phyloP scores from a whole-genome alignment of 108 stramenopile species.

The Cylindrotheca closterium region DNA sequence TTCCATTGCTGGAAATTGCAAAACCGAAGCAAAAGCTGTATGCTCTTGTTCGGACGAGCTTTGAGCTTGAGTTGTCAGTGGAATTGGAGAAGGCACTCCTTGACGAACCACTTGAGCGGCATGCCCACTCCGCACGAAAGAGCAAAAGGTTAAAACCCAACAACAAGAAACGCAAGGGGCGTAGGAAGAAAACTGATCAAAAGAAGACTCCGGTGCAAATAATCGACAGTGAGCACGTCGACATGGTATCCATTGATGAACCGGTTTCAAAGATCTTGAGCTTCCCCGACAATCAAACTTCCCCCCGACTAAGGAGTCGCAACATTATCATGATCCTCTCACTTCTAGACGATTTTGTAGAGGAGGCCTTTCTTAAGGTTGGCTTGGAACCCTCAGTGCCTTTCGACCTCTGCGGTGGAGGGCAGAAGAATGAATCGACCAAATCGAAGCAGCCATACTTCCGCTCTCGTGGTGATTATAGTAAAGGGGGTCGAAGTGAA shows the following conservation, averaged over 20 bases:
- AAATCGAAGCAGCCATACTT: not conserved
- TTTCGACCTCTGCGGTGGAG: not conserved
- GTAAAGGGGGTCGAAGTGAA: too few species aligned
- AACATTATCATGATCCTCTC: slow-evolving; percentile 51
- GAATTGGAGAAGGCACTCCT: slow-evolving; percentile 34
- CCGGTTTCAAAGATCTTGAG: too few species aligned
- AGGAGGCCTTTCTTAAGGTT: slow-evolving; percentile 46
- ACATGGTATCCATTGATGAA: too few species aligned
- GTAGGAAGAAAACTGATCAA: too few species aligned
- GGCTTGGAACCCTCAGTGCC: slow-evolving; percentile 30
- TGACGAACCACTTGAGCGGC: slow-evolving; percentile 13
- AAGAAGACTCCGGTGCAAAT: too few species aligned
- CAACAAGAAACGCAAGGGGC: slow-evolving; percentile 17
- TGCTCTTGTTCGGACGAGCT: not conserved
- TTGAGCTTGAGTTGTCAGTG: slow-evolving; percentile 31
- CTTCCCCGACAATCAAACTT: slow-evolving; percentile 34
- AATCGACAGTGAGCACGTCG: too few species aligned
- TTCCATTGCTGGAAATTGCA: slow-evolving; percentile 19
- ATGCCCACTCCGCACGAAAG: not conserved
- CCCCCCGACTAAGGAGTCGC: slow-evolving; percentile 31
- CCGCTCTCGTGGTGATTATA: too few species aligned
- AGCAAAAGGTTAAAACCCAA: slow-evolving; percentile 40
- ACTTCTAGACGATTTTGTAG: slow-evolving; percentile 51
- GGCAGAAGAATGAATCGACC: not conserved
- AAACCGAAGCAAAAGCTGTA: slow-evolving; percentile 5